Conservation (phyloP, 202 grass and related monocot genomes). For the Zizania palustris region DNA sequence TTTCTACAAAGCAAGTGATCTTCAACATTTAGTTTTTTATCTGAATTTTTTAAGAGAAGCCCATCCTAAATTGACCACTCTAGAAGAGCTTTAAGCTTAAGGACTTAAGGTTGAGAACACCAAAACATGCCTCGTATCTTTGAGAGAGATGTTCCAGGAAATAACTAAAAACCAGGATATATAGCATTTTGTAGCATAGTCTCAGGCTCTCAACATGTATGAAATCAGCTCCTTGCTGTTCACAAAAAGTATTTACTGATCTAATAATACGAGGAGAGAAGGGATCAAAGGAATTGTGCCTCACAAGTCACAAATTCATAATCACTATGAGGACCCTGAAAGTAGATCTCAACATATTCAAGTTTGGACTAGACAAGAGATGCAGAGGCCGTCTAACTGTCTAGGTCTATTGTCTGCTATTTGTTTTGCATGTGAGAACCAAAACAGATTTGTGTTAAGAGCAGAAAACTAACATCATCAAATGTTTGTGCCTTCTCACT, state of each 20-base stretch:
- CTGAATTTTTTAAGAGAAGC: neutral
- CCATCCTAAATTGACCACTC: neutral
- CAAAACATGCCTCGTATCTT: neutral
- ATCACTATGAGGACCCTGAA: slow-evolving; percentile 1
- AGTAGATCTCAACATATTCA: slow-evolving; percentile 6
- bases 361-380: slow-evolving; percentile 7
- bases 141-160: slow-evolving; percentile 6
- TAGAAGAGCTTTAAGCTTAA: neutral
- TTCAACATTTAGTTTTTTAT: no score
- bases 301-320: slow-evolving; percentile 5
- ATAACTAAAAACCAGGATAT: slow-evolving; percentile 29
- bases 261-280: slow-evolving; percentile 9
- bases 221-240: neutral
- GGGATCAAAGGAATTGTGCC: slow-evolving; percentile 3
- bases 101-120: slow-evolving; percentile 14
- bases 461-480: slow-evolving; percentile 72
- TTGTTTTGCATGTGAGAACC: slow-evolving; percentile 23
- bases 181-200: neutral
- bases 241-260: neutral
- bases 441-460: slow-evolving; percentile 18
- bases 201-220: slow-evolving; percentile 11
- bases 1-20: slow-evolving; percentile 6
- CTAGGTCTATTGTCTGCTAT: slow-evolving; percentile 9
- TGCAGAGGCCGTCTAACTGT: slow-evolving; percentile 11
- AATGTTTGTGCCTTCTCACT: slow-evolving; percentile 71